Base-by-base conservation (phyloP, 441 rosid species). In the Eruca vesicaria region DNA sequence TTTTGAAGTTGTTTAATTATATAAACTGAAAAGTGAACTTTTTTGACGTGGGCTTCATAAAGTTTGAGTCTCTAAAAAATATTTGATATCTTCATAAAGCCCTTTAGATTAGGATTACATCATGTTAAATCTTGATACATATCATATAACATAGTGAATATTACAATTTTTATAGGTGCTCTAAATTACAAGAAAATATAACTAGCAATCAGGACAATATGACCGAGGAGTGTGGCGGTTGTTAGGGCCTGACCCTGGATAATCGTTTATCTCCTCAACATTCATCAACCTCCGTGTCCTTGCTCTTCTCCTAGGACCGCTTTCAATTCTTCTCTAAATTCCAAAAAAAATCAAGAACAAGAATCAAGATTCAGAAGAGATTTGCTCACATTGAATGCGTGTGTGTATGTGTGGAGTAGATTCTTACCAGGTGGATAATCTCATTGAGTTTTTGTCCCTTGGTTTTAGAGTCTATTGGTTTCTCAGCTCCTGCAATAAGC, bases 181-280 rank as follows among this genome's bases (percentile, higher is more conserved):
- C 33, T 65, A 77, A 28, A 70, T 67, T 41, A 69, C 56, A 78
- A 38, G 77, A 67, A 53, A 29, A 0, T 61, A 36, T 9, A 66
- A 58, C 75, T 80, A 86, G 74, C 89, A 85, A 36, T 81, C 87
- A 19, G 36, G 55, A 63, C 91, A 84, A 20, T 80, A 77, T 45
- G 88, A 78, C 74, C 72, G 73, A 11, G 92, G 73, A 11, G 92
- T 90, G 83, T 90, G 97, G 38, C 95, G 95, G 71, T 90, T 80
- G 68, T 93, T 93, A 31, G 98, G 92, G 6, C 97, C 98, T 4
- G 97, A 82, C 31, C 98, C 95, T 6, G 93, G 95, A 77, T 90
- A 90, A 78, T 93, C 98, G 14, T 88, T 84, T 53, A 88, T 69
- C 81, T 89, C 82, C 70, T 82, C 75, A 9, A 18, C 74, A 80